Percentiles rank a stretch among this genome's conserved stretches.
Evolutionary conservation across 805 yeast species (phyloP).

Genomic region (Saccharomycopsis sp.): DNA sequence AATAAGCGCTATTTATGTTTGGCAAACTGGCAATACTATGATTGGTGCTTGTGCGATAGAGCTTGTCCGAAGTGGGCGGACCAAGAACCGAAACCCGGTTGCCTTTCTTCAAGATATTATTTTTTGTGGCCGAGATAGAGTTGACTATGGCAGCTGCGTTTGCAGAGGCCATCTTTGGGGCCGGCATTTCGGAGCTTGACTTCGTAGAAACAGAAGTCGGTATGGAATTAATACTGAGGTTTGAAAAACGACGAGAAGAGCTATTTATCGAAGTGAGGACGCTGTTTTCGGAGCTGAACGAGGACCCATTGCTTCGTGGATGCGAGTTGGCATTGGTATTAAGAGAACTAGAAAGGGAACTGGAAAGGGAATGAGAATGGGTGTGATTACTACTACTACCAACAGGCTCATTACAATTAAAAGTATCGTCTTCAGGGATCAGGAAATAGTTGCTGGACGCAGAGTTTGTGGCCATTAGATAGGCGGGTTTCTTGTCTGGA

Average conservation of each 20-base stretch:
- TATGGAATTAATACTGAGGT: too few relatives aligned
- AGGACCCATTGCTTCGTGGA: too few relatives aligned
- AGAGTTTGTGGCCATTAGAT: conserved; percentile 7
- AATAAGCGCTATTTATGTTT: conserved; percentile 12
- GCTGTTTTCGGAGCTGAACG: too few relatives aligned
- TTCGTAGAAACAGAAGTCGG: too few relatives aligned
- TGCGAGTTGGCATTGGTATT: too few relatives aligned
- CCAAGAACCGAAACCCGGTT: too few relatives aligned
- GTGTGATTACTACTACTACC: too few relatives aligned
- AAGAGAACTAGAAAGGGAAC: too few relatives aligned
- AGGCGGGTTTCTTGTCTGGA: conserved; percentile 12
- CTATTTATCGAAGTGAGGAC: too few relatives aligned
- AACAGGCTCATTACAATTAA: not conserved
- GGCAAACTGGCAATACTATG: conserved; percentile 13
- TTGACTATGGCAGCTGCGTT: not conserved
- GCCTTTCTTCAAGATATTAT: too few relatives aligned
- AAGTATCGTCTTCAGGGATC: not conserved
- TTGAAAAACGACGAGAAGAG: too few relatives aligned
- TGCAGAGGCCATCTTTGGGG: not conserved
- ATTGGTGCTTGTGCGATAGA: conserved; percentile 15
- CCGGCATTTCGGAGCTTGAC: not conserved
- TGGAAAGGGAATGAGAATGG: too few relatives aligned
- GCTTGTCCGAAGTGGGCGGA: not conserved
- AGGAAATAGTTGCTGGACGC: not conserved
- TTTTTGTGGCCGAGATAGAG: not conserved